A percentile compares a stretch with the other conserved stretches of the same genome.
phyloP scores from a whole-genome alignment of 164 flowering plant species.

The Vitis amurensis region DNA sequence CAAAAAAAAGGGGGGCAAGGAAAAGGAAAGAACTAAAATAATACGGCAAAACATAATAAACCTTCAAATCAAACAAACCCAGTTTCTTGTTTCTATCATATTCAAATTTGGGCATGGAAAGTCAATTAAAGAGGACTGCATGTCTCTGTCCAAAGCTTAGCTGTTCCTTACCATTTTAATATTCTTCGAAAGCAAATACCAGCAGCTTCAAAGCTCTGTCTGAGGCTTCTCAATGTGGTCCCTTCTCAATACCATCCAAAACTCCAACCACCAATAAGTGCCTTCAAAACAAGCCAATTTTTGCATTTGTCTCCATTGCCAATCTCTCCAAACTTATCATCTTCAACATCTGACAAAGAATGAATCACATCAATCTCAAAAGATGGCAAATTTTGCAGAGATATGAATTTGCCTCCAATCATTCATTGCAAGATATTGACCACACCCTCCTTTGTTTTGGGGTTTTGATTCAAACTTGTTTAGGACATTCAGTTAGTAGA shows the following conservation, averaged over 20 bases:
- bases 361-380: slow-evolving; percentile 17
- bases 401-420: slow-evolving; percentile 5
- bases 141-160: slow-evolving; percentile 28
- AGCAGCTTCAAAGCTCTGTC: slow-evolving; percentile 1
- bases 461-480: neutral
- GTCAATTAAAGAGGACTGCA: slow-evolving; percentile 6
- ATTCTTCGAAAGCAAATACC: slow-evolving; percentile 20
- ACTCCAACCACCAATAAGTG: slow-evolving; percentile 10
- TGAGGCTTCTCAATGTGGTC: slow-evolving; percentile 15
- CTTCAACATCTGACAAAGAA: slow-evolving; percentile 13
- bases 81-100: neutral
- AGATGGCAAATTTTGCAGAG: neutral
- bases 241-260: slow-evolving; percentile 16
- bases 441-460: neutral
- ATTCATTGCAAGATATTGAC: slow-evolving; percentile 1
- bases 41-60: too few species aligned
- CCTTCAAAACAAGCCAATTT: slow-evolving; percentile 16
- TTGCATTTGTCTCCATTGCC: slow-evolving; percentile 9
- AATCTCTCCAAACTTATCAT: slow-evolving; percentile 11
- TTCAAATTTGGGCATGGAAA: neutral
- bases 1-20: too few species aligned
- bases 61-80: too few species aligned
- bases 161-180: slow-evolving; percentile 22
- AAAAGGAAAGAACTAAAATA: too few species aligned
- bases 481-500: neutral